Base-by-base conservation (phyloP, 495 filamentous ascomycete genomes). In the Talaromyces trachyspermus region DNA sequence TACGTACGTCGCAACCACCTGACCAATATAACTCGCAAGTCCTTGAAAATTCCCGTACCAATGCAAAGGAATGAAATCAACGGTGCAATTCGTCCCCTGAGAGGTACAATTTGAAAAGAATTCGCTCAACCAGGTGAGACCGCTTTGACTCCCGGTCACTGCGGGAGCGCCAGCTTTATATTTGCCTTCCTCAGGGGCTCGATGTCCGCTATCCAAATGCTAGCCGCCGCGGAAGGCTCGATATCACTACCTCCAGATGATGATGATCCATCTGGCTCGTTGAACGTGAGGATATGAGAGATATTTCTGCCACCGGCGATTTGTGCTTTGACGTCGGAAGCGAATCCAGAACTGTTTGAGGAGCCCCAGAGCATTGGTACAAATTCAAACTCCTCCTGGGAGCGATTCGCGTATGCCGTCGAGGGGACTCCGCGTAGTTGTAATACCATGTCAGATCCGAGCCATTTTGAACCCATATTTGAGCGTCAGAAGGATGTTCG, bases 351-450 rank as follows among this genome's bases (percentile, higher is more conserved):
- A 5, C 44, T 46, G 44, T 46, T 46, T 12, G 44, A 15, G 23
- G 44, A 46, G 23, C 85, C 85, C 82, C 81, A 89, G 24, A 88
- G 72, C 85, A 87, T 87, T 24, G 86, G 85, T n/a, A 90, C 82
- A 36, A 46, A 46, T 19, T 46, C 30, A 54, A 87, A 90, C 56
- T 86, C 65, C 51, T 88, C 68, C 48, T 54, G 61, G 6, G 66
- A 35, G 36, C 61, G 43, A 44, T 64, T 62, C 23, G 56, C 43
- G 62, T 72, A 79, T 20, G 60, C 61, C 0, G 69, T 32, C 8
- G 81, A 76, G 20, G 82, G 83, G 2, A 56, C 54, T 69, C 53
- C 12, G 54, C 52, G 63, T 89, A 89, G 65, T 87, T 88, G 74
- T 89, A 89, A 66, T 90, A 90, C 86, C 86, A 90, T 2, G 80